Base-by-base conservation (phyloP, 1,284 basidiomycete species). In the Pseudozyma flocculosa region DNA sequence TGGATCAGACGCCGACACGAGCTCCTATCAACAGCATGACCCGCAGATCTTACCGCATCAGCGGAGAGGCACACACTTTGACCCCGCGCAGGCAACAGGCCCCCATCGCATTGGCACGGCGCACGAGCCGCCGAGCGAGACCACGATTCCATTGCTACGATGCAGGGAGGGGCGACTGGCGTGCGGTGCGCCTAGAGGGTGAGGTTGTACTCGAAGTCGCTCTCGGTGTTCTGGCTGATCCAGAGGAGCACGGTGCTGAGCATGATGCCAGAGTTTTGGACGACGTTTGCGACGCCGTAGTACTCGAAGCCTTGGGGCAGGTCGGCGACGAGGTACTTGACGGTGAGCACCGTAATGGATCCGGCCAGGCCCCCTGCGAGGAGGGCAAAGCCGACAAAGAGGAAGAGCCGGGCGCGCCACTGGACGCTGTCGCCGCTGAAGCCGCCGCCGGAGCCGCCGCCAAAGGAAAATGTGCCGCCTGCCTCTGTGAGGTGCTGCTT, bases 351-450 rank as follows among this genome's bases (percentile, higher is more conserved):
- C 8, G 89, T 89, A 72, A 94, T 84, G 74, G 90, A 92, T 41
- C 93, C 93, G 13, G 93, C 93, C 46, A 97, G 79, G 1, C 93
- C 94, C 23, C 93, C 93, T 0, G 93, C 93, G 90, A 97, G 91
- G 46, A 97, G 80, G 0, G 94, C 92, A 74, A 98, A 96, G 0
- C 94, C 94, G 60, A 97, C 85, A 80, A 98, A 98, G 67, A 97
- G 80, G 68, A 94, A 86, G 58, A 94, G 80, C 32, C 92, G 82
- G 3, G 93, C 92, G 57, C 90, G 83, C 89, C 91, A 94, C 17
- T 93, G 90, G 1, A 90, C 61, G 21, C 60, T 61, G 41, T 76
- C 88, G 5, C 86, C 82, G 0, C 87, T 82, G 68, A 91, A 90
- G 0, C 50, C 63, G 24, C 61, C 66, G 15, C 63, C 51, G 8